Conservation (phyloP, 2,329 filamentous ascomycete genomes). For the Fusarium goolgardi region DNA sequence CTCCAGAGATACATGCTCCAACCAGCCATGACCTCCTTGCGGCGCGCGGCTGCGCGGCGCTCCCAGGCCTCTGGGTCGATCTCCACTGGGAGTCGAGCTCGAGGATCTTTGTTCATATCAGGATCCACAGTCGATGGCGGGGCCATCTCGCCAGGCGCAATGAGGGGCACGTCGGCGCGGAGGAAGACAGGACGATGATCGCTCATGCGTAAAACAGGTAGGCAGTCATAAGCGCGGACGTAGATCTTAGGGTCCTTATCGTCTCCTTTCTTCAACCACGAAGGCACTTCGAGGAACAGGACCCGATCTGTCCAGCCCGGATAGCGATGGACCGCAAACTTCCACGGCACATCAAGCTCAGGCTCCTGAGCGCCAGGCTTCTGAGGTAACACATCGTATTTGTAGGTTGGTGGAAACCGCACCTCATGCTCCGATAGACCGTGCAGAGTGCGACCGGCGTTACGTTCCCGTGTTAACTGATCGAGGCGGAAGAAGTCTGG, state of each 20-base stretch:
- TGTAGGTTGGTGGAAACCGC: slow-evolving; percentile 92
- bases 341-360: slow-evolving; percentile 46
- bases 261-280: slow-evolving; percentile 57
- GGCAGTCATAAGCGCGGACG: slow-evolving; percentile 76
- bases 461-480: slow-evolving; percentile 80
- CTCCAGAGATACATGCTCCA: slow-evolving; percentile 67
- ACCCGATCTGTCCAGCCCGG: slow-evolving; percentile 95
- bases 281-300: slow-evolving; percentile 75
- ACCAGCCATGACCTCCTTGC: slow-evolving; percentile 61
- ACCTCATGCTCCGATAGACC: slow-evolving; percentile 80
- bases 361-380: slow-evolving; percentile 48
- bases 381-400: slow-evolving; percentile 69
- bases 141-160: slow-evolving; percentile 55
- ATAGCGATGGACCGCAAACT: slow-evolving; percentile 81
- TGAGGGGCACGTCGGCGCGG: slow-evolving; percentile 72
- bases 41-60: slow-evolving; percentile 59
- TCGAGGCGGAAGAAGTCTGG: slow-evolving; percentile 76
- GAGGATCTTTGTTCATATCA: slow-evolving; percentile 54
- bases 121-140: slow-evolving; percentile 47
- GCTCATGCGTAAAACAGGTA: slow-evolving; percentile 83
- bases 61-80: slow-evolving; percentile 68
- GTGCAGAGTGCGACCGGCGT: slow-evolving; percentile 77
- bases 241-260: slow-evolving; percentile 51
- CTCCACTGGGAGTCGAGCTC: slow-evolving; percentile 60
- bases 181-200: slow-evolving; percentile 90